Conservation (phyloP, 805 yeast genomes). For the Spathaspora arborariae region DNA sequence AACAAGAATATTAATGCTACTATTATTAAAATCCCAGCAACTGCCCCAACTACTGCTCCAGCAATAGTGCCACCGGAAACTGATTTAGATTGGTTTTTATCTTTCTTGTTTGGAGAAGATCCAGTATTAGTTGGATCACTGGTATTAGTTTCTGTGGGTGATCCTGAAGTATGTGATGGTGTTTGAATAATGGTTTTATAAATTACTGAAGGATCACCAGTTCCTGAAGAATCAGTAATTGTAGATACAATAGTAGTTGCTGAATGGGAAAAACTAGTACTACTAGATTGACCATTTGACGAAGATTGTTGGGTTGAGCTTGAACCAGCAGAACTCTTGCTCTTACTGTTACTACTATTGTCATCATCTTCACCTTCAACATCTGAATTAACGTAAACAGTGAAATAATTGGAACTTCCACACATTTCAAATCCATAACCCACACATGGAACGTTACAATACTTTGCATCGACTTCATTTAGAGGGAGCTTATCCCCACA, state of each 20-base stretch:
- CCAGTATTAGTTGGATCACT: conserved; percentile 8
- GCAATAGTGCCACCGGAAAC: conserved; percentile 40
- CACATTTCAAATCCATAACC: conserved; percentile 37
- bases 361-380: conserved; percentile 13
- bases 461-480: conserved; percentile 23
- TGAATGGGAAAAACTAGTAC: conserved; percentile 4
- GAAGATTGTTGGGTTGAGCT: not conserved
- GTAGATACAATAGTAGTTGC: conserved; percentile 19
- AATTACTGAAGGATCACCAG: conserved; percentile 9
- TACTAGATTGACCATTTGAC: conserved; percentile 7
- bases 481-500: conserved; percentile 33
- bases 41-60: conserved; percentile 40
- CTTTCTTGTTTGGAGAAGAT: conserved; percentile 6
- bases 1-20: conserved; percentile 39
- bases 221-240: conserved; percentile 8
- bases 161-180: conserved; percentile 8
- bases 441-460: conserved; percentile 29
- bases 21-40: conserved; percentile 34
- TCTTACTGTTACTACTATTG: conserved; percentile 5
- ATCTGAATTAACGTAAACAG: conserved; percentile 24
- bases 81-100: not conserved
- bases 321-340: not conserved
- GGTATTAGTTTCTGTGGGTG: conserved; percentile 10
- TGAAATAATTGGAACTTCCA: conserved; percentile 34
- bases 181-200: conserved; percentile 8